A percentile compares a stretch with the other conserved stretches of the same genome.
These are phyloP conservation scores for Pistacia vera DNA, from an alignment of 345 rosid genomes.

Conservation along the genomic window DNA sequence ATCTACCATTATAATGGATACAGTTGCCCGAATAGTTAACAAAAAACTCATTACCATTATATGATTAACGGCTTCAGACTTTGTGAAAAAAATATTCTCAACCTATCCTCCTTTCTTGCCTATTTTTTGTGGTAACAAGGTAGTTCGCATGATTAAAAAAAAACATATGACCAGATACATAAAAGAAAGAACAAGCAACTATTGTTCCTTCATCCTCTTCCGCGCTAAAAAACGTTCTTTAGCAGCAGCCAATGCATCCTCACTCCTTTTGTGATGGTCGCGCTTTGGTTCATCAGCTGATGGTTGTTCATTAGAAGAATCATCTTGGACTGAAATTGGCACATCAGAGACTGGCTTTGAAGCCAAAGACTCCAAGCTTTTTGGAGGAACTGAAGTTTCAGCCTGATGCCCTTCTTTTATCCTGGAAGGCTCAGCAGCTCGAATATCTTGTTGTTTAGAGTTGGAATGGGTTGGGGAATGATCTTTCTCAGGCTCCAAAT, in stretches of 20 bases:
- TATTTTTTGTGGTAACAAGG: too few species aligned
- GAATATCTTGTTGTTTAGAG: neutral
- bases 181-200: neutral
- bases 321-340: constrained; percentile 33
- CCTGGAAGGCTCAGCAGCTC: constrained; percentile 13
- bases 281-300: constrained; percentile 38
- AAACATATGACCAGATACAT: neutral
- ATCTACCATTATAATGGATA: too few species aligned
- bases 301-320: constrained; percentile 31
- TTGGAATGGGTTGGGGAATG: constrained; percentile 21
- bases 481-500: constrained; percentile 36
- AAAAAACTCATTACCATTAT: too few species aligned
- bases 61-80: too few species aligned
- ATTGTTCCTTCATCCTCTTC: constrained; percentile 65
- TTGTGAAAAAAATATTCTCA: too few species aligned
- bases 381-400: constrained; percentile 14
- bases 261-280: constrained; percentile 65
- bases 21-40: too few species aligned
- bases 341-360: constrained; percentile 24
- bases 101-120: too few species aligned
- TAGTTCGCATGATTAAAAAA: too few species aligned
- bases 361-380: constrained; percentile 36
- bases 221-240: constrained; percentile 78
- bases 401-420: constrained; percentile 25
- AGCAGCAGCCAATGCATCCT: constrained; percentile 75